Base-by-base conservation (phyloP, 2,329 filamentous ascomycete species). In the Myriangium duriaei region DNA sequence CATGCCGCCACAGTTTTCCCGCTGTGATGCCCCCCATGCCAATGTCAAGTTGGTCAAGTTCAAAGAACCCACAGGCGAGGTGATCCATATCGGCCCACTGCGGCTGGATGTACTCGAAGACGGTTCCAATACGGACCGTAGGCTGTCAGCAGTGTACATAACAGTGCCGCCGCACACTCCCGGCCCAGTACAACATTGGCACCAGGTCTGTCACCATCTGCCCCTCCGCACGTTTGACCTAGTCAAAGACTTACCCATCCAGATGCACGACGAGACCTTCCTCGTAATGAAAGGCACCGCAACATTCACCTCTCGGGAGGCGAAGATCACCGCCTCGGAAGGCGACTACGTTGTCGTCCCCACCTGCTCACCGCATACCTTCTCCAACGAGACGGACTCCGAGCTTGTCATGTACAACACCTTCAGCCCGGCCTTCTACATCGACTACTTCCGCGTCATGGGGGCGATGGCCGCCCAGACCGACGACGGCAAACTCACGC, bases 261-360 rank as follows among this genome's bases (percentile, higher is more conserved):
- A 72, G 47, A 72, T 72, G 69, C 67, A 75, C 53, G 69, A 75
- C 45, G 64, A 70, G 55, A 71, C 67, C 5, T 74, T 74, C 55
- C 62, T 72, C 30, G 60, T 72, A n/a, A 69, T 63, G 1, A 54
- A 64, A 38, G 70, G 70, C 4, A 63, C 53, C 2, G 57, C 73
- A 13, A 63, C 68, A 29, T 72, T 73, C 52, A 69, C 46, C 60
- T 61, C 10, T 63, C 64, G 0, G 49, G 52, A 46, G 18, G 59
- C 59, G 40, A 54, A 56, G 16, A 52, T 56, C 15, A 49, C 59
- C 43, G 68, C 68, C 3, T 58, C 62, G 32, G 58, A 54, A 1
- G 70, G 69, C 11, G 70, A 75, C 51, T 72, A 68, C 46, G 62
- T 74, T 10, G 65, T 68, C 1, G 67, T 76, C 3, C 70, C 71